Base-by-base conservation (phyloP, 257 asterid genomes). In the Sherardia arvensis region DNA sequence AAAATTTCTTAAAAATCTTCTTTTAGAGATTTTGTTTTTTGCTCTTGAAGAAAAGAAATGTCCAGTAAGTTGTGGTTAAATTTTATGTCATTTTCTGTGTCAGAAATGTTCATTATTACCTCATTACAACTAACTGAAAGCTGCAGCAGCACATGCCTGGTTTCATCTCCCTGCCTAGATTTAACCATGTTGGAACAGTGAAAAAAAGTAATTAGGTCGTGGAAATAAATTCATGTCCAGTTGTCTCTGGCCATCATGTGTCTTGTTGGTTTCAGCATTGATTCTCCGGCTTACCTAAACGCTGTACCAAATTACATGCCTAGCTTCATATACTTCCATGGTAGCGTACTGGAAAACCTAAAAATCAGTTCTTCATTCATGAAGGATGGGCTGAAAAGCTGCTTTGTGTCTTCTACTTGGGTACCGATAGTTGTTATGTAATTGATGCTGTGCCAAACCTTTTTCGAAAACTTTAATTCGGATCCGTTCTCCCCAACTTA, bases 371-470 rank as follows among this genome's bases (percentile, higher is more conserved):
- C 51, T n/a, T 30, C 40, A 32, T 59, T 59, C 47, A 59, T n/a
- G 27, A 32, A 59, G 63, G 47, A 59, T 59, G 63, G 63, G 63
- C 63, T n/a, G 27, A n/a, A 59, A 32, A 18, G 17, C 36, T 25
- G 61, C 61, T 3, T 4, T 55, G 36, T 54, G 59, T 54, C 26
- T 49, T 43, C 51, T 43, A 17, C 51, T 43, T 43, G 2, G 20
- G 51, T 43, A 43, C 51, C 1, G 7, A 4, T 40, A 5, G 12
- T 40, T 40, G 48, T 40, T 14, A 14, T 11, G 21, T 23, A 21
- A 53, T 53, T 49, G 14, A 21, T 53, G 61, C 8, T 34, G 5
- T 25, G 22, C 61, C 61, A 14, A 55, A 55, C 33, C 11, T 14
- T 25, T 32, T 34, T 34, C 34, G 34, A 30, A 6, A 18, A 9